Evolutionary conservation across 2,329 filamentous ascomycete species (phyloP), one percentile per base, ranked within the genome.

Genomic region (Capronia epimyces): DNA sequence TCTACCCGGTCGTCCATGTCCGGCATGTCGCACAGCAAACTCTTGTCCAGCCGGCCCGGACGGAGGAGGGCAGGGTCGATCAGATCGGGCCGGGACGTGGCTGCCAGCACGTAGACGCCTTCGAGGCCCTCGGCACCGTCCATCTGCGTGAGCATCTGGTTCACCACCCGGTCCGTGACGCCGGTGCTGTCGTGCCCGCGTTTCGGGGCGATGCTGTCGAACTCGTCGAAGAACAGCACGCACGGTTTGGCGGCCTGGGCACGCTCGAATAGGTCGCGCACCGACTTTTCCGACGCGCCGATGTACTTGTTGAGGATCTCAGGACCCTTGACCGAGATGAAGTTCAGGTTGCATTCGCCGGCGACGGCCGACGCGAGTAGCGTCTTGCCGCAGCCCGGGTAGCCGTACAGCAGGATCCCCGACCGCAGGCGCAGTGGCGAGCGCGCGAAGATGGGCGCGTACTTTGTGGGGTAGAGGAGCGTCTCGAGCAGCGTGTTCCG

Each of bases 281-380:
- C 90, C 54, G 84, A 89, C 75, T 98, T 98, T 65, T 98, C 93
- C 22, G 87, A 95, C 0, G 93, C 93, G 64, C 93, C 93, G 52
- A 98, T 98, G 68, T 98, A 98, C 71, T 98, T 98, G 76, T 98
- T 98, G 48, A 98, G 73, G 52, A 98, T 97, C 68, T 98, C 94
- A 0, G 93, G 93, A 0, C 93, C 93, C 71, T 98, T 98, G 64
- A 98, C 93, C 34, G 85, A 90, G 69, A 98, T 98, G 70, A 98
- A 98, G 69, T 98, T 98, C 54, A 98, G 82, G 0, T 91, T 91
- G 64, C 91, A 97, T 71, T 98, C 93, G 49, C 91, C 91, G 10
- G 94, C 93, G n/a, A 98, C 91, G 0, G 93, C 93, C 51, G 88
- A 95, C 16, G 94, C 93, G 8, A 98, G 81, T 7, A 98, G 78